phyloP scores from a whole-genome alignment of 768 basidiomycete species.

The Boletus sp. region DNA sequence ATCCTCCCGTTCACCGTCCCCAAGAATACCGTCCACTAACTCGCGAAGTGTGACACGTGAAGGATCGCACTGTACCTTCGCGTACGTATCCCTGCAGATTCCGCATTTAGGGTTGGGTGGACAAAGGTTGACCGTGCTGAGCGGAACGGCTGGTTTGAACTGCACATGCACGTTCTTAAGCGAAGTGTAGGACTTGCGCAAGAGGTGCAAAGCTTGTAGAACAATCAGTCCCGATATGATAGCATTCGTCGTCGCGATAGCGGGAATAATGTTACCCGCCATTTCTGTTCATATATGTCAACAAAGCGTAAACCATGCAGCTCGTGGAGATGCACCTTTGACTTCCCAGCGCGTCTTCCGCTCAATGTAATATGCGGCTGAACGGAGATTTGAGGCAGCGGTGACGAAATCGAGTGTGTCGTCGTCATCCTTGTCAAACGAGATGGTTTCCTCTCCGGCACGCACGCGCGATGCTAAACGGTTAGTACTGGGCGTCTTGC shows the following conservation, averaged over 20 bases:
- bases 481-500: constrained; percentile 55
- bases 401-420: constrained; percentile 97
- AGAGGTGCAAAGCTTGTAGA: constrained; percentile 83
- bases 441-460: constrained; percentile 66
- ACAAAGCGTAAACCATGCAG: not conserved
- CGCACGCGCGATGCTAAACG: constrained; percentile 69
- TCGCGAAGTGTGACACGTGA: constrained; percentile 66
- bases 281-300: constrained; percentile 59
- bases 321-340: constrained; percentile 59
- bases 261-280: constrained; percentile 99
- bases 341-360: constrained; percentile 94
- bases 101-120: constrained; percentile 78
- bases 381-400: constrained; percentile 89
- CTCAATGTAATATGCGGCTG: constrained; percentile 85
- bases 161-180: constrained; percentile 78
- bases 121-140: constrained; percentile 65
- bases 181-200: constrained; percentile 59
- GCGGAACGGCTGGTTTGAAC: constrained; percentile 74
- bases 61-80: constrained; percentile 71
- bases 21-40: constrained; percentile 66
- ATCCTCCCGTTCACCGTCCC: constrained; percentile 39
- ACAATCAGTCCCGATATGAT: constrained; percentile 95
- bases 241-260: constrained; percentile 98
- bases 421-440: constrained; percentile 98
- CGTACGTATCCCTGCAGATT: constrained; percentile 84